These are phyloP conservation scores for Helicocarpus griseus DNA, from an alignment of 2,329 filamentous ascomycete genomes.

Conservation along the genomic window DNA sequence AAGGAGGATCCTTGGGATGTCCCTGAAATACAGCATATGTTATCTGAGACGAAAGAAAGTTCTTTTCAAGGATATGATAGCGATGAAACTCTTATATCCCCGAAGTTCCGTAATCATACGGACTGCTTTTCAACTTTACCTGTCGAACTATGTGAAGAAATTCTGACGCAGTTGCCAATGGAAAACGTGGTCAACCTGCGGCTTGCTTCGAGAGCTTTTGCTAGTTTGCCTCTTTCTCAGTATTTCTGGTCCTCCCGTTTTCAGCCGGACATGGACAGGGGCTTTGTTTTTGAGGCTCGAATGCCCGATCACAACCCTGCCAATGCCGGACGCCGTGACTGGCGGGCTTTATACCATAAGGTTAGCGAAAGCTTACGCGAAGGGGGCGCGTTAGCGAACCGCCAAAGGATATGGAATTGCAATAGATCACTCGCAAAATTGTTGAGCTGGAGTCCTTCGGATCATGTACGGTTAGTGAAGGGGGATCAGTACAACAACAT, in stretches of 20 bases:
- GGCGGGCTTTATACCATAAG: slow-evolving; percentile 14
- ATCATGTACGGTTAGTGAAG: not conserved
- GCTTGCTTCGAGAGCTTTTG: slow-evolving; percentile 15
- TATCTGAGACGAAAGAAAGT: slow-evolving; percentile 6
- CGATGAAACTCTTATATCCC: not conserved
- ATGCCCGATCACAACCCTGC: slow-evolving; percentile 1
- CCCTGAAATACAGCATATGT: slow-evolving; percentile 5
- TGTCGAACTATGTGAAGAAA: slow-evolving; percentile 14
- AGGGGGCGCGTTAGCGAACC: slow-evolving; percentile 8
- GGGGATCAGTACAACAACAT: slow-evolving; percentile 4
- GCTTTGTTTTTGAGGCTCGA: slow-evolving; percentile 13
- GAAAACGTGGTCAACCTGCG: slow-evolving; percentile 10
- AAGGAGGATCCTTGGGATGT: slow-evolving; percentile 9
- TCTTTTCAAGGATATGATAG: not conserved
- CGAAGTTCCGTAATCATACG: not conserved
- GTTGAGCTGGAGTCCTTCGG: slow-evolving; percentile 5
- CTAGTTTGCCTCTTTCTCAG: slow-evolving; percentile 12
- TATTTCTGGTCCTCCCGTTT: slow-evolving; percentile 17
- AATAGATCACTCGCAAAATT: slow-evolving; percentile 10
- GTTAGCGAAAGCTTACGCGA: slow-evolving; percentile 5
- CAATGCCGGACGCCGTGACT: slow-evolving; percentile 14
- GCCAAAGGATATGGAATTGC: slow-evolving; percentile 13
- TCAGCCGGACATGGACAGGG: slow-evolving; percentile 10
- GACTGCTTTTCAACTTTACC: slow-evolving; percentile 14
- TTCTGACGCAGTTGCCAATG: slow-evolving; percentile 11